Base-by-base conservation (phyloP, 208 protist genomes). In the Leishmania martiniquensis region DNA sequence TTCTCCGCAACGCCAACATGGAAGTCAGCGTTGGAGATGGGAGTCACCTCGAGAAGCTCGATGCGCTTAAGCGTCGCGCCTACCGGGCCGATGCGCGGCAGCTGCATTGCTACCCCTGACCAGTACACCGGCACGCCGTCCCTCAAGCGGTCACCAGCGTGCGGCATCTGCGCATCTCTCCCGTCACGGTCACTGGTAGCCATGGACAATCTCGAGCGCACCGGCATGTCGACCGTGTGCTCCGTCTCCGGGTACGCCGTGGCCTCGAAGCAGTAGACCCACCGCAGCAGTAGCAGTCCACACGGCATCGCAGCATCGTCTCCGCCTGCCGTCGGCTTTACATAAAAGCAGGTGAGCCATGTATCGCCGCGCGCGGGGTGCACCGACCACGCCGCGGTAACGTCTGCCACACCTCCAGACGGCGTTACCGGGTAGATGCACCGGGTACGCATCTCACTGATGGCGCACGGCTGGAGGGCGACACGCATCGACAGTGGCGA, bases 51-150 rank as follows among this genome's bases (percentile, higher is more conserved):
- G 22, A 81, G 32, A 45, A 88, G 77, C 81, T 81, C 81, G 37
- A 88, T 75, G 0, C 67, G 76, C 39, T 78, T 65, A 37, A 88
- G 20, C 2, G 73, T 77, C n/a, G 62, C 84, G 34, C 84, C 84
- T 45, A 85, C 65, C 12, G 49, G 1, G 1, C 84, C 84, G 5
- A 88, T 62, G 15, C 69, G 67, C 37, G 84, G 84, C 73, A 88
- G 68, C 59, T 37, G 76, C 74, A 78, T 83, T 4, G 81, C 69
- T 32, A 37, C 77, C 3, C 75, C 78, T 12, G 80, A 85, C 81
- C 84, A 88, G 34, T 69, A 80, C 29, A 72, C 37, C 20, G 32
- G 42, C 20, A 15, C 25, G 37, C 22, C 59, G 49, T 37, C 2
- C 20, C 39, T 9, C 5, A 20, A 15, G 67, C n/a, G 68, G 45